Conservation (phyloP, 2,329 filamentous ascomycete genomes). For the Fusarium sp. region DNA sequence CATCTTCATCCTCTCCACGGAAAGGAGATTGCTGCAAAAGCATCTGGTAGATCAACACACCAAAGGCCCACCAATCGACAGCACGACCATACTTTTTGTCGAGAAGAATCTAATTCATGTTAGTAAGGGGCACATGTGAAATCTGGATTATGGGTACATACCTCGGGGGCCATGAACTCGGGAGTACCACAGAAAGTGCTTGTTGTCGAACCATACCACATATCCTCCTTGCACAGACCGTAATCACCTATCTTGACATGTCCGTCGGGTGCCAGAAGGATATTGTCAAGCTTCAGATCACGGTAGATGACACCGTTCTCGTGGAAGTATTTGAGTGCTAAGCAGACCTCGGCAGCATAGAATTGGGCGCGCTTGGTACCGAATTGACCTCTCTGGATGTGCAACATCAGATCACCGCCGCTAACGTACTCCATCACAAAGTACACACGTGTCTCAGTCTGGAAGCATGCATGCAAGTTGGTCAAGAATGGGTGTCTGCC, state of each 20-base stretch:
- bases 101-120: conserved; percentile 78
- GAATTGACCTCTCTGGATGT: conserved; percentile 97
- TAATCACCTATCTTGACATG: conserved; percentile 99
- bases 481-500: conserved; percentile 96
- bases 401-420: conserved; percentile 98
- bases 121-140: conserved; percentile 46
- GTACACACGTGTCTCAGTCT: conserved; percentile 97
- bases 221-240: conserved; percentile 98
- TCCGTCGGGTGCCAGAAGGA: conserved; percentile 91
- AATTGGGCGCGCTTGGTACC: conserved; percentile 98
- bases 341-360: conserved; percentile 96
- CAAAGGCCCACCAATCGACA: conserved; percentile 99
- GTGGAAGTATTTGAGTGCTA: conserved; percentile 98
- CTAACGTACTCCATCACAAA: conserved; percentile 99
- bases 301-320: conserved; percentile 99
- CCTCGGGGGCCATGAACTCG: conserved; percentile 99
- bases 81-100: conserved; percentile 99
- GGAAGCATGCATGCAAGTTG: conserved; percentile 97
- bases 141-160: conserved; percentile 56
- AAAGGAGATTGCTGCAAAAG: conserved; percentile 98
- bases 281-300: conserved; percentile 94
- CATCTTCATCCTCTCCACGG: conserved; percentile 98
- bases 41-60: conserved; percentile 99
- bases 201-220: conserved; percentile 98
- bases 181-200: conserved; percentile 99